Base-by-base conservation (phyloP, 2,329 filamentous ascomycete species). In the Beauveria asiatica region DNA sequence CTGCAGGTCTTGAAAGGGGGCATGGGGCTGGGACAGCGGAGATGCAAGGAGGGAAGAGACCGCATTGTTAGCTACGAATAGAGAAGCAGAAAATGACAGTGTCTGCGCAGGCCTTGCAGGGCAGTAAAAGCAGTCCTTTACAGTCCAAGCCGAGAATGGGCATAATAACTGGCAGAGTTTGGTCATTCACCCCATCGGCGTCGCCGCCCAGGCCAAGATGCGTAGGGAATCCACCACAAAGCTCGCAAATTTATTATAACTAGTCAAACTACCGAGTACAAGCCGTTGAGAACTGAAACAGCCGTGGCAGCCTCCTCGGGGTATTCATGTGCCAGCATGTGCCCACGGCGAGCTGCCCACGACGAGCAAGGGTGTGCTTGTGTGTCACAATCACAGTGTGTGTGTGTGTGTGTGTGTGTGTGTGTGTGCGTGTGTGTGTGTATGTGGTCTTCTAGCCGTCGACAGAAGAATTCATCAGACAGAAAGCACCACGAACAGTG, bases 31-130 rank as follows among this genome's bases (percentile, higher is more conserved):
- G 56, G 19, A 23, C 37, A 57, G 13, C 39, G 46, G 17, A 48
- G 33, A 57, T 41, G 45, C 33, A 49, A 51, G 23, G 56, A 54
- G 46, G 51, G 13, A 58, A 51, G 56, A 58, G 39, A 17, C 46
- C n/a, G 51, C 23, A 41, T 39, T 23, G 27, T 39, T 23, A 27
- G 19, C 23, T 11, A 37, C 16, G 25, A 3, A 16, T 16, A 41
- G 19, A 41, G 44, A 13, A 13, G 41, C 17, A 33, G 6, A 33
- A 27, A 39, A 21, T 23, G 10, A 25, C 48, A 37, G 30, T n/a
- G 19, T 11, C n/a, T 45, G 21, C 33, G 16, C 33, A 5, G 33
- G 33, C 13, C 16, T 37, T 37, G 13, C 33, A 37, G 13, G 11
- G 33, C 11, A 37, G 4, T 5, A 16, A 37, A 16, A 16, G 13